Conservation (phyloP, 805 yeast genomes). For the Yueomyces sinensis region DNA sequence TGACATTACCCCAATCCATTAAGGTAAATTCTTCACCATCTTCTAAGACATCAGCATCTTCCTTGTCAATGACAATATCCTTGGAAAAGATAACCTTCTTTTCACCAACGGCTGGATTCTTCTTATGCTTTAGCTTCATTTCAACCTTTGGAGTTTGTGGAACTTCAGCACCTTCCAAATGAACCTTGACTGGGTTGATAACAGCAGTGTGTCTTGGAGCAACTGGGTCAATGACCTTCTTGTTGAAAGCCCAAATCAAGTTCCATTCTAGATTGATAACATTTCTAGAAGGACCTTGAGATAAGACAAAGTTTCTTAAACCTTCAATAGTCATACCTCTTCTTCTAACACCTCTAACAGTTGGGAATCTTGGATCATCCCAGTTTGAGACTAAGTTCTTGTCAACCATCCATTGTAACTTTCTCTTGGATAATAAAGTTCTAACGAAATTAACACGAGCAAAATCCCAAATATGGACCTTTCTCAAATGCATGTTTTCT, state of each 20-base stretch:
- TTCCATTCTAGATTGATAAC: conserved; percentile 97
- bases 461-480: conserved; percentile 96
- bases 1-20: conserved; percentile 98
- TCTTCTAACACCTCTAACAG: conserved; percentile 98
- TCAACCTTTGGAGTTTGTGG: conserved; percentile 53
- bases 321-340: conserved; percentile 99
- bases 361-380: conserved; percentile 99
- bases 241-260: conserved; percentile 93
- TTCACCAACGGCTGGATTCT: conserved; percentile 80
- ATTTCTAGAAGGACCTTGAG: conserved; percentile 97
- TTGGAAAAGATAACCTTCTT: conserved; percentile 62
- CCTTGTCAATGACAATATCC: conserved; percentile 69
- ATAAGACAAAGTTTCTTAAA: conserved; percentile 77
- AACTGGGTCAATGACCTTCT: conserved; percentile 91
- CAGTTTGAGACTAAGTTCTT: conserved; percentile 76
- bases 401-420: conserved; percentile 98
- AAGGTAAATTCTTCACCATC: conserved; percentile 90
- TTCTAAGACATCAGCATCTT: conserved; percentile 59
- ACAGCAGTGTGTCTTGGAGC: conserved; percentile 94
- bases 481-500: conserved; percentile 66
- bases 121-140: conserved; percentile 85
- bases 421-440: conserved; percentile 91
- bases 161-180: conserved; percentile 42
- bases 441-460: conserved; percentile 94
- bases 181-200: conserved; percentile 57